Evolutionary conservation across 257 asterid genomes (phyloP).

Genomic region (Nicotiana tomentosiformis): DNA sequence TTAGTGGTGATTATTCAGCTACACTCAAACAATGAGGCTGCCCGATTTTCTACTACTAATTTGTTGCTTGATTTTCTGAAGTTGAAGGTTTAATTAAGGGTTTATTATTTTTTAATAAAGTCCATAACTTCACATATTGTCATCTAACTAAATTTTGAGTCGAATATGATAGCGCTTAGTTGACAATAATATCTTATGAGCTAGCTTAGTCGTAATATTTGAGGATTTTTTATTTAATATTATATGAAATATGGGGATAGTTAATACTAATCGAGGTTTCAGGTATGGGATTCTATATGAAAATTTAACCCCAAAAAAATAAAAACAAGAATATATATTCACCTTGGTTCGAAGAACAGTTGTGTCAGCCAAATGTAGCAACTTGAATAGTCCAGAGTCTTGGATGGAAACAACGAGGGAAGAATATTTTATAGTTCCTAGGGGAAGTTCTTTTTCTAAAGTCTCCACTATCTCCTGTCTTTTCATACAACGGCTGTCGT

Average conservation of each 20-base stretch:
- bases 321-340: background rate
- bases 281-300: background rate
- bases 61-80: too few relatives aligned
- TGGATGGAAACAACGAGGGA: conserved; percentile 27
- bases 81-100: too few relatives aligned
- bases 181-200: too few relatives aligned
- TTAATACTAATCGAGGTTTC: background rate
- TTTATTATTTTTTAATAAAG: too few relatives aligned
- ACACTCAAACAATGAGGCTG: too few relatives aligned
- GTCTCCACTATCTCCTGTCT: conserved; percentile 33
- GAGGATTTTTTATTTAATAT: too few relatives aligned
- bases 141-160: too few relatives aligned
- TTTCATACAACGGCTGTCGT: conserved; percentile 38
- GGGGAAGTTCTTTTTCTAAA: conserved; percentile 32
- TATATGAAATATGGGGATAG: too few relatives aligned
- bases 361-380: conserved; percentile 35
- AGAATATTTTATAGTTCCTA: conserved; percentile 34
- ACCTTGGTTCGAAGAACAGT: conserved; percentile 37
- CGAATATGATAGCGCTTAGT: too few relatives aligned
- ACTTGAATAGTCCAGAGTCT: conserved; percentile 30
- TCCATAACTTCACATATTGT: too few relatives aligned
- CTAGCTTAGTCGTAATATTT: too few relatives aligned
- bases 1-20: too few relatives aligned
- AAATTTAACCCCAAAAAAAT: background rate
- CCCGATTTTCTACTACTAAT: background rate